phyloP scores from a whole-genome alignment of 208 protist species.

The Tritrichomonas musculus region DNA sequence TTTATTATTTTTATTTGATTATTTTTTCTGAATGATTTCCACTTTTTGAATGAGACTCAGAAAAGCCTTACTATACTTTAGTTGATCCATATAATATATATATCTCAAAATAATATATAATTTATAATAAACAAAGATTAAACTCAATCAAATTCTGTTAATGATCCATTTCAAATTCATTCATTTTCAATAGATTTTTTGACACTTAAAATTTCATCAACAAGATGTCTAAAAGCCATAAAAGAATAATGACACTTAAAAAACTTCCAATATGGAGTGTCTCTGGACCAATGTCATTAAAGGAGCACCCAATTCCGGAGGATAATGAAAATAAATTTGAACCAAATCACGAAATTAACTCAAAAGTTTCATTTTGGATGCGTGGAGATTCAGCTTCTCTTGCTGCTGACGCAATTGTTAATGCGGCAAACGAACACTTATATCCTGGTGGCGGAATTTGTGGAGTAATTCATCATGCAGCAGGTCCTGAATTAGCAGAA shows the following conservation, averaged over 20 bases:
- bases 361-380: constrained; percentile 24
- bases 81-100: no score
- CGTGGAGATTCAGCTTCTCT: constrained; percentile 57
- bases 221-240: not conserved
- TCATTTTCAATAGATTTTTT: no score
- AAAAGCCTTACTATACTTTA: no score
- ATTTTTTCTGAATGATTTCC: no score
- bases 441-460: constrained; percentile 67
- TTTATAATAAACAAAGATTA: no score
- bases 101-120: no score
- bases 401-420: constrained; percentile 65
- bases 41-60: no score
- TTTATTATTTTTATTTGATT: no score
- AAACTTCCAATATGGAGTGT: not conserved
- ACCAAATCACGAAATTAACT: not conserved
- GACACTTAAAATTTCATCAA: no score
- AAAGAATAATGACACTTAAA: not conserved
- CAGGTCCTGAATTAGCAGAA: constrained; percentile 57
- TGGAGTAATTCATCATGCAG: constrained; percentile 63
- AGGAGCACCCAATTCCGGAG: not conserved
- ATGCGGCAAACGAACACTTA: constrained; percentile 63
- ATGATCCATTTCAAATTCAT: no score
- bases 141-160: no score
- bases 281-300: not conserved
- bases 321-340: not conserved